Evolutionary conservation across 2,329 filamentous ascomycete genomes (phyloP), one percentile per base, ranked within the genome.

Genomic region (Massarina eburnea): DNA sequence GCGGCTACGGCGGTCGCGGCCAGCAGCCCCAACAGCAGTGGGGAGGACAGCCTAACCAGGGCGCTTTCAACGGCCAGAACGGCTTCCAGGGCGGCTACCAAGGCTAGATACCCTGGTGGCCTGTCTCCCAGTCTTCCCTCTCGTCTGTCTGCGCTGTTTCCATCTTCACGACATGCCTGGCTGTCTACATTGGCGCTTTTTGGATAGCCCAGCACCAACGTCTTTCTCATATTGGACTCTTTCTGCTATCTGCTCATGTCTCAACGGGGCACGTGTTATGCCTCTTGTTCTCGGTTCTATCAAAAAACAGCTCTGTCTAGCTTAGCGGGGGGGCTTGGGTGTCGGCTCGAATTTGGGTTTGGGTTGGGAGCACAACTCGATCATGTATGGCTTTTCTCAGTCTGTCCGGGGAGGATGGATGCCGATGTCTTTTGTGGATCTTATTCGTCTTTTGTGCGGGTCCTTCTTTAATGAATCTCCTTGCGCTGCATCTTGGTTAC

Each of bases 1-100:
- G 88, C 61, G 89, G 89, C 51, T 96, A 91, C 66, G 89, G 89
- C 52, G n/a, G n/a, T n/a, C 89, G 90, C 67, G 89, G 88, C 55
- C 79, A 79, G 52, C 79, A 79, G 52, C 72, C 75, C 45, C 76
- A 78, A 51, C 62, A 69, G 57, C 76, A 78, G 62, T 81, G 80
- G 76, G 76, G 74, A 49, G 77, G 79, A 61, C 77, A 79, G 62
- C 76, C 77, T 27, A 64, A 59, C 41, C 65, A 70, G 45, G 76
- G 73, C 48, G 66, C 64, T 49, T 75, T 73, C 58, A 77, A 75
- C 55, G 26, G 26, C 17, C 67, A 70, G 57, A 81, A 80, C 65
- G 79, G 77, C 64, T 83, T 81, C 62, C 78, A 30, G 26, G 39
- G 78, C 57, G 80, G 77, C 58, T 84, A 83, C 70, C 80, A 82